Percentiles rank a stretch among this genome's conserved stretches.
phyloP scores from a whole-genome alignment of 768 basidiomycete genomes.

The Kockovaella imperatae region DNA sequence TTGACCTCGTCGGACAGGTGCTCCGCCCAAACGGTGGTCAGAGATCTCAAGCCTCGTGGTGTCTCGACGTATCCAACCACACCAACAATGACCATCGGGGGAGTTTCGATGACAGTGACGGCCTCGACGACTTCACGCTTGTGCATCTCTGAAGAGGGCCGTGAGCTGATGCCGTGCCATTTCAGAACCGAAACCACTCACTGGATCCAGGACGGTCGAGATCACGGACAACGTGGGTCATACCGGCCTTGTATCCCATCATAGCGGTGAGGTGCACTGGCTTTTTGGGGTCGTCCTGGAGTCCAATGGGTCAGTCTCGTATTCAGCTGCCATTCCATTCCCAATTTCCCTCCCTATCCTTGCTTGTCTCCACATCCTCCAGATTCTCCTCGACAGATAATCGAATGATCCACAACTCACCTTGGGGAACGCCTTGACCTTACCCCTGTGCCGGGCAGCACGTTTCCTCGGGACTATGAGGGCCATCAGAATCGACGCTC shows the following conservation, averaged over 20 bases:
- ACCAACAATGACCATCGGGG: conserved; percentile 92
- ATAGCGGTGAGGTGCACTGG: conserved; percentile 95
- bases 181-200: conserved; percentile 49
- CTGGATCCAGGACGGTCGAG: conserved; percentile 99
- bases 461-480: conserved; percentile 84
- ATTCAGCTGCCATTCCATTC: background rate
- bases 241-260: conserved; percentile 99
- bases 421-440: conserved; percentile 99
- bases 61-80: conserved; percentile 99
- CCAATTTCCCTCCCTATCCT: background rate
- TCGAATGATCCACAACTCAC: conserved; percentile 49
- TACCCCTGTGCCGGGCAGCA: conserved; percentile 92
- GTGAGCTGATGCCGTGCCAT: background rate
- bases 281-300: conserved; percentile 97
- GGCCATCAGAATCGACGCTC: conserved; percentile 47
- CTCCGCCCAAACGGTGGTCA: conserved; percentile 94
- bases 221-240: conserved; percentile 99
- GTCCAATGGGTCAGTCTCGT: background rate
- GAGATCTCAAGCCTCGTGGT: conserved; percentile 93
- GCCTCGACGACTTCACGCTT: conserved; percentile 99
- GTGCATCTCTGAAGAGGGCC: conserved; percentile 77
- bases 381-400: background rate
- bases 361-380: conserved; percentile 3
- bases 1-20: conserved; percentile 97
- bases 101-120: conserved; percentile 90